phyloP scores from a whole-genome alignment of 352 stramenopile genomes.

The Nothophytophthora sp. region DNA sequence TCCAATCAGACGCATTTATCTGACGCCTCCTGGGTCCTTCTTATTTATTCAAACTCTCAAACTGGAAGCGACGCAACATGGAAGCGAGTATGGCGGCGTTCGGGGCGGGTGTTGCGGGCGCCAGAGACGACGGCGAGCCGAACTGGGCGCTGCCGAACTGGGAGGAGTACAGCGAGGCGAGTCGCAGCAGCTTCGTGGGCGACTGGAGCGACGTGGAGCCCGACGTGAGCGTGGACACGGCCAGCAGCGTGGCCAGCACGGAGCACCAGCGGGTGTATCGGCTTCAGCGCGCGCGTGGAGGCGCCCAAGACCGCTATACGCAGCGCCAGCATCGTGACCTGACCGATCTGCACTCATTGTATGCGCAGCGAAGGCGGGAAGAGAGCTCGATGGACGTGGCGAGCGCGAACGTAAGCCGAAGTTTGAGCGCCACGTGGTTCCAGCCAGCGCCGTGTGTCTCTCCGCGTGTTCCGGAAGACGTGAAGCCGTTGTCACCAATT shows the following conservation, averaged over 20 bases:
- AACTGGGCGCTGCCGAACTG: conserved; percentile 56
- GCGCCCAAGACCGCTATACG: too few relatives aligned
- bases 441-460: conserved; percentile 15
- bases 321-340: conserved; percentile 18
- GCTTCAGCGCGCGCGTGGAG: conserved; percentile 21
- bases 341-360: conserved; percentile 31
- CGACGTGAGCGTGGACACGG: conserved; percentile 36
- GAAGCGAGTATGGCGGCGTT: conserved; percentile 6
- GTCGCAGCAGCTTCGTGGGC: conserved; percentile 17
- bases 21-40: too few relatives aligned
- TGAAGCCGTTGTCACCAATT: conserved; percentile 3
- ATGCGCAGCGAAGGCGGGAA: conserved; percentile 28
- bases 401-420: conserved; percentile 11
- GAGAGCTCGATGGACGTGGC: conserved; percentile 7
- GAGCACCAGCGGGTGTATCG: conserved; percentile 41
- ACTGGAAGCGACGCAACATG: conserved; percentile 14
- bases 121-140: conserved; percentile 1
- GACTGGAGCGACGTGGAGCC: conserved; percentile 37
- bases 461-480: conserved; percentile 8
- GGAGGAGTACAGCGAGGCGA: conserved; percentile 52
- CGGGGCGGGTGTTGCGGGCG: neutral
- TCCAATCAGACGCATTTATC: too few relatives aligned
- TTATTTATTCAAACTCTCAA: conserved; percentile 23
- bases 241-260: conserved; percentile 31
- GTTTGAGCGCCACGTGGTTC: conserved; percentile 21